phyloP scores from a whole-genome alignment of 179 eudicot species.

The Beta lomatogona region DNA sequence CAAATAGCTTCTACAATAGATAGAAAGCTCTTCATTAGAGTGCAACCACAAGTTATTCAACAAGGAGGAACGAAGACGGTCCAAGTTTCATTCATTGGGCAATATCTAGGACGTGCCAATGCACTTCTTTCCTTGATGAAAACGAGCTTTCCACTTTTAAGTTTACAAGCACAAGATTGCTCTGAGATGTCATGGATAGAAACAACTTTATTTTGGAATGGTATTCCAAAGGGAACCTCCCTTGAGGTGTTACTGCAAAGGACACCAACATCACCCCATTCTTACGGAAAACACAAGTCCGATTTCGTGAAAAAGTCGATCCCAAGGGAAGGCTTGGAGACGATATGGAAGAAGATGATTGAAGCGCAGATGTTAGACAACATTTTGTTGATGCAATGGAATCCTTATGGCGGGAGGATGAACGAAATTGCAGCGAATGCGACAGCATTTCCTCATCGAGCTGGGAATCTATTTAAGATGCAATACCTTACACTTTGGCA shows the following conservation, averaged over 20 bases:
- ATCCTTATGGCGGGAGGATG: conserved; percentile 55
- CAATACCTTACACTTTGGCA: conserved; percentile 34
- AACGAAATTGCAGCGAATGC: conserved; percentile 34
- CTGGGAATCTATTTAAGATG: conserved; percentile 35
- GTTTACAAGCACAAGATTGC: conserved; percentile 29
- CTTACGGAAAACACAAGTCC: conserved; percentile 30
- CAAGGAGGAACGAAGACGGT: conserved; percentile 18
- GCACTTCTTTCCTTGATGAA: conserved; percentile 22
- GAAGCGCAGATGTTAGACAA: conserved; percentile 1
- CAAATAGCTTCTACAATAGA: conserved; percentile 22
- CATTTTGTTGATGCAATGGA: conserved; percentile 26
- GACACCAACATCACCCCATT: conserved; percentile 6
- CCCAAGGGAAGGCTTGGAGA: conserved; percentile 29
- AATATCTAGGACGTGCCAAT: conserved; percentile 22
- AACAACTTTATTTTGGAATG: conserved; percentile 25
- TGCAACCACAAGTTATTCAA: conserved; percentile 12
- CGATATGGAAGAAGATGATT: conserved; percentile 35
- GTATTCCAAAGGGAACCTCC: background rate
- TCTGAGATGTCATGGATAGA: conserved; percentile 37
- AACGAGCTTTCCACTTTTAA: conserved; percentile 28
- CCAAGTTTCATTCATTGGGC: conserved; percentile 24
- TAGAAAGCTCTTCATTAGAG: conserved; percentile 30
- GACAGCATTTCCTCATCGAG: conserved; percentile 43
- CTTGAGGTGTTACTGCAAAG: conserved; percentile 24
- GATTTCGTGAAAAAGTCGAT: conserved; percentile 38